These are phyloP conservation scores for Claviceps sorghi DNA, from an alignment of 2,329 filamentous ascomycete species.

Conservation along the genomic window DNA sequence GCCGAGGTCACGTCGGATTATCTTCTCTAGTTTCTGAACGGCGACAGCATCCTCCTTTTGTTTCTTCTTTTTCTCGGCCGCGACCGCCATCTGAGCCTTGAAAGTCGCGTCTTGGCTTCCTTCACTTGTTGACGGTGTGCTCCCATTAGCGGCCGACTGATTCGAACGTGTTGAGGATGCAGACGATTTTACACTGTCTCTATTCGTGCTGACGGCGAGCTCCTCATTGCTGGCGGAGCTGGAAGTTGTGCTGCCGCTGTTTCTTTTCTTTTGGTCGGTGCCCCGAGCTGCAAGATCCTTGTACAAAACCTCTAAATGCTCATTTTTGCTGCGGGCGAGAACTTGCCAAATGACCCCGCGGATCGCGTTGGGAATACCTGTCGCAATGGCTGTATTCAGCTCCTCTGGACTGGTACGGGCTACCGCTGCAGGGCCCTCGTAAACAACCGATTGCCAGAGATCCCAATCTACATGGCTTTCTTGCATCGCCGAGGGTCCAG, in stretches of 20 bases:
- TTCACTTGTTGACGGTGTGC: constrained; percentile 42
- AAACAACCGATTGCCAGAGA: constrained; percentile 90
- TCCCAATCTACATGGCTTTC: constrained; percentile 93
- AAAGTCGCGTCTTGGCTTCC: constrained; percentile 47
- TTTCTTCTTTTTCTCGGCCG: constrained; percentile 60
- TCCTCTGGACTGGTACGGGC: constrained; percentile 79
- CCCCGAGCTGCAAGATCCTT: constrained; percentile 65
- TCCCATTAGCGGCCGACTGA: constrained; percentile 46
- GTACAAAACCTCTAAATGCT: constrained; percentile 79
- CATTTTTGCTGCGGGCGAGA: constrained; percentile 84
- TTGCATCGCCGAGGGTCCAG: constrained; percentile 54
- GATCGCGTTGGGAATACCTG: constrained; percentile 86
- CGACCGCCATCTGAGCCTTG: constrained; percentile 48
- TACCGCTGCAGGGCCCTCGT: constrained; percentile 81
- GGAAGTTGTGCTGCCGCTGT: constrained; percentile 38
- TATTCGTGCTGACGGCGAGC: constrained; percentile 42
- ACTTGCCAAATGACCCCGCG: constrained; percentile 99
- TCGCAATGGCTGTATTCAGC: constrained; percentile 77
- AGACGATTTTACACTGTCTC: constrained; percentile 56
- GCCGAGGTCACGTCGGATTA: constrained; percentile 79
- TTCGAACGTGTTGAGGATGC: constrained; percentile 76
- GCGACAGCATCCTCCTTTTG: constrained; percentile 62
- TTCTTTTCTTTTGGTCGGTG: constrained; percentile 60
- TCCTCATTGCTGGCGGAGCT: constrained; percentile 36
- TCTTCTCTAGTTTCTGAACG: constrained; percentile 75